Conservation (phyloP, 1,284 basidiomycete genomes). For the Pholiota adiposa region DNA sequence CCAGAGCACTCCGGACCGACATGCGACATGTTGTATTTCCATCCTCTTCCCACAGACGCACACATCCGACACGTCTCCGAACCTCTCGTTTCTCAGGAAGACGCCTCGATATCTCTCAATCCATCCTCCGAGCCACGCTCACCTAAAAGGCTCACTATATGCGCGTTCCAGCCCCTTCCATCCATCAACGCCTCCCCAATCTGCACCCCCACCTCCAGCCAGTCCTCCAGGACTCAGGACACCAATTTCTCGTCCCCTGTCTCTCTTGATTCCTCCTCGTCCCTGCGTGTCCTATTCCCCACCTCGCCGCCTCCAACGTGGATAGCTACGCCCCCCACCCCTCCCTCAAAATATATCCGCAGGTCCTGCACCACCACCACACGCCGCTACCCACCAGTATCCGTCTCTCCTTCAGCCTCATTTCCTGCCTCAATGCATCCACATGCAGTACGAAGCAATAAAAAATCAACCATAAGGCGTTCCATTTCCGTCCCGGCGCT, state of each 20-base stretch:
- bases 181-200: constrained; percentile 64
- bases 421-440: constrained; percentile 37
- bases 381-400: constrained; percentile 27
- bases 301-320: constrained; percentile 47
- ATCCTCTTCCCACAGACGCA: not conserved
- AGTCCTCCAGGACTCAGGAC: constrained; percentile 24
- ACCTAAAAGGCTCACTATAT: constrained; percentile 34
- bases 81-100: constrained; percentile 2
- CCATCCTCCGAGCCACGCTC: constrained; percentile 18
- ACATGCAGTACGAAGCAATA: constrained; percentile 21
- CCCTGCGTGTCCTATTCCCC: constrained; percentile 24
- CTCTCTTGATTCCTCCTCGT: constrained; percentile 14
- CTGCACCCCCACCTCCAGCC: constrained; percentile 48
- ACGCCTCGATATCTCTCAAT: constrained; percentile 14
- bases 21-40: constrained; percentile 1
- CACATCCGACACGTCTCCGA: constrained; percentile 16
- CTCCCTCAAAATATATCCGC: constrained; percentile 46
- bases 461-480: constrained; percentile 22
- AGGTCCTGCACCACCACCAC: constrained; percentile 40
- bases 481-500: constrained; percentile 30
- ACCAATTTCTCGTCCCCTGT: constrained; percentile 6
- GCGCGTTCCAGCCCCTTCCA: constrained; percentile 54
- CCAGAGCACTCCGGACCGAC: constrained; percentile 16
- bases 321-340: constrained; percentile 60
- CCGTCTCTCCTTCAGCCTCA: constrained; percentile 45